phyloP scores from a whole-genome alignment of 495 filamentous ascomycete genomes.

The Penicillium mononematosum region DNA sequence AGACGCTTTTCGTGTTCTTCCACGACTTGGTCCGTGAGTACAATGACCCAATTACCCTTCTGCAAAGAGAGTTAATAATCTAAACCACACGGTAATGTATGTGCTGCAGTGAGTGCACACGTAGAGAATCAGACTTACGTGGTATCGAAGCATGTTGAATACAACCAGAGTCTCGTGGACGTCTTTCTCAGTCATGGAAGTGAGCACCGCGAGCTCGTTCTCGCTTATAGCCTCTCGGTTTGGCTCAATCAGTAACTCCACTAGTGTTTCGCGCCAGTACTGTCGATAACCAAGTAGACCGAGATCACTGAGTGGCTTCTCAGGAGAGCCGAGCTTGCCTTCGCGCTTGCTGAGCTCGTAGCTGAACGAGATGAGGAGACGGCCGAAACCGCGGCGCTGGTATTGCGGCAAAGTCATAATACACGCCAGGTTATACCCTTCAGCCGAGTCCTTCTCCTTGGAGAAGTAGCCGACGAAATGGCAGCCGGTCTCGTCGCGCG shows the following conservation, averaged over 20 bases:
- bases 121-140: constrained; percentile 46
- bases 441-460: constrained; percentile 95
- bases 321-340: constrained; percentile 88
- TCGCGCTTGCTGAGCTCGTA: constrained; percentile 97
- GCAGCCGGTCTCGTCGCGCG: constrained; percentile 78
- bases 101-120: background rate
- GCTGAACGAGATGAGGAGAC: constrained; percentile 92
- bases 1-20: constrained; percentile 69
- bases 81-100: background rate
- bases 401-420: constrained; percentile 95
- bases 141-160: constrained; percentile 90
- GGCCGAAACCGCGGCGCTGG: constrained; percentile 89
- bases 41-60: constrained; percentile 92
- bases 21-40: constrained; percentile 75
- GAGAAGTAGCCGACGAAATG: constrained; percentile 96
- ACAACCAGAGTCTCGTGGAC: constrained; percentile 91
- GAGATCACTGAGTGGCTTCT: constrained; percentile 93
- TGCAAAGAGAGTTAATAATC: constrained; percentile 33
- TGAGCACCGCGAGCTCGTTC: constrained; percentile 71
- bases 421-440: constrained; percentile 96
- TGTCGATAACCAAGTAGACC: constrained; percentile 89
- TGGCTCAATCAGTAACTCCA: constrained; percentile 71
- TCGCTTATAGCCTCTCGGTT: constrained; percentile 66
- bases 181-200: constrained; percentile 93
- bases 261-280: constrained; percentile 93